Evolutionary conservation across 2,329 filamentous ascomycete genomes (phyloP).

Genomic region (Aschersonia sp.): DNA sequence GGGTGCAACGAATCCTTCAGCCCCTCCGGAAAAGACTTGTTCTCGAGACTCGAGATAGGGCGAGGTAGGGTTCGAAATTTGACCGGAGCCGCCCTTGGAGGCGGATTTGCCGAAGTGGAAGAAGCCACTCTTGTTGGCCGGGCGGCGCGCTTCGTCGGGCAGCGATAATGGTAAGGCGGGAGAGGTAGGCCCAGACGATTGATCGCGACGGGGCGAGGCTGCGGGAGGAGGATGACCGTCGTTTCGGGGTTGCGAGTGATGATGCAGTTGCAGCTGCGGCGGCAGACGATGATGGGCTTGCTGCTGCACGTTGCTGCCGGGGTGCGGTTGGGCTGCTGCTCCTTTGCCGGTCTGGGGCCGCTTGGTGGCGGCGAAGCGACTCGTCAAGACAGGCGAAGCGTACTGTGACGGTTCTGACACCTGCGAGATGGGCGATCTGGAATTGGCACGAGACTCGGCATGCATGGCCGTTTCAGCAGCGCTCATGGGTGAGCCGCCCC

Average conservation of each 20-base stretch:
- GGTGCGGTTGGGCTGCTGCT: constrained; percentile 2
- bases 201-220: constrained; percentile 8
- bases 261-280: constrained; percentile 9
- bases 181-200: too few relatives aligned
- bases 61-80: constrained; percentile 11
- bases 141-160: constrained; percentile 7
- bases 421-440: constrained; percentile 20
- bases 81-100: constrained; percentile 23
- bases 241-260: constrained; percentile 9
- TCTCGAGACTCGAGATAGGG: constrained; percentile 21
- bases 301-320: constrained; percentile 8
- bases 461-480: constrained; percentile 3
- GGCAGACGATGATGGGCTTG: constrained; percentile 1
- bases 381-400: constrained; percentile 27
- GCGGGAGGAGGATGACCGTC: constrained; percentile 9
- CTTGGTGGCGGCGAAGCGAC: constrained; percentile 21
- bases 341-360: constrained; percentile 10
- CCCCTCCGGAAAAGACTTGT: constrained; percentile 22
- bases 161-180: background rate
- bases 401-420: background rate
- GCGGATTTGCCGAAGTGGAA: constrained; percentile 34
- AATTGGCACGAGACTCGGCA: background rate
- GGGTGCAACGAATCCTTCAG: constrained; percentile 14
- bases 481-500: constrained; percentile 1
- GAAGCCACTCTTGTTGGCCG: constrained; percentile 32